These are phyloP conservation scores for Sinapis alba DNA, from an alignment of 441 rosid species.

Conservation along the genomic window DNA sequence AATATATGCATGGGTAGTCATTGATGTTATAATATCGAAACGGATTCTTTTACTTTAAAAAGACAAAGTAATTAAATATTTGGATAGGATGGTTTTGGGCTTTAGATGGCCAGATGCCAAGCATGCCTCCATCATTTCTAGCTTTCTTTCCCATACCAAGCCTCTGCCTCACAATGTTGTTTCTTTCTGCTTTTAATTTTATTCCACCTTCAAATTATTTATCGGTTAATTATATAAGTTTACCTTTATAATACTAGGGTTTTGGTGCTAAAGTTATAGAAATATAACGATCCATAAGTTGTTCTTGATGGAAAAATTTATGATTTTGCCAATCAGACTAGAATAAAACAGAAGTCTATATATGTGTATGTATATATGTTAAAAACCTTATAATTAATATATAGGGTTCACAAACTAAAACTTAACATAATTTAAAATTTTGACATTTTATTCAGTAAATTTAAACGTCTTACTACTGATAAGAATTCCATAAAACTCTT, in stretches of 20 bases:
- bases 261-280: background rate
- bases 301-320: background rate
- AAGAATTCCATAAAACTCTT: background rate
- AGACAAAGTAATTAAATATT: constrained; percentile 37
- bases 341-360: background rate
- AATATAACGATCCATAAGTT: background rate
- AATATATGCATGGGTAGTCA: constrained; percentile 30
- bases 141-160: constrained; percentile 23
- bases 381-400: background rate
- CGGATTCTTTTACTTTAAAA: constrained; percentile 38
- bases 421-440: background rate
- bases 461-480: background rate
- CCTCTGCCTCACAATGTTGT: constrained; percentile 40
- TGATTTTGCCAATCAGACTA: background rate
- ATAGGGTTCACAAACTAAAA: background rate
- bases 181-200: constrained; percentile 17
- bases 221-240: background rate
- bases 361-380: background rate
- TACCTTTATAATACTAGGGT: background rate
- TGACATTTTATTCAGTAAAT: background rate
- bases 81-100: constrained; percentile 34
- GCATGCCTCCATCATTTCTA: constrained; percentile 44
- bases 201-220: constrained; percentile 14
- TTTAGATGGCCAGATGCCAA: constrained; percentile 43
- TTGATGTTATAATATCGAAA: constrained; percentile 34